phyloP scores from a whole-genome alignment of 345 rosid genomes.

The Kernera saxatilis region DNA sequence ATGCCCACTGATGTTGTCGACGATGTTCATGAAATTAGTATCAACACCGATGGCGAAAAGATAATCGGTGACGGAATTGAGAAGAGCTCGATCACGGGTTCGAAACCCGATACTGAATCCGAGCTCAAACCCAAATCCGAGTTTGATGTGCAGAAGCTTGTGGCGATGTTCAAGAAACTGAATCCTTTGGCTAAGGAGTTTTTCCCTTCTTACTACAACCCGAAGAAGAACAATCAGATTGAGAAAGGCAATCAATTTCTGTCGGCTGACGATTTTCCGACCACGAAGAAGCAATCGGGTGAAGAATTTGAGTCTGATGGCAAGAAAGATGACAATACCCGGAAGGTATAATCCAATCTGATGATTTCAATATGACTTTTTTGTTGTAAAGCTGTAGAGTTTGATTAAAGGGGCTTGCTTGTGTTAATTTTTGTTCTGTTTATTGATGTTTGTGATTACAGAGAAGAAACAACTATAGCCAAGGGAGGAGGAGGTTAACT shows the following conservation, averaged over 20 bases:
- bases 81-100: slow-evolving; percentile 30
- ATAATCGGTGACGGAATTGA: slow-evolving; percentile 3
- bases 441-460: slow-evolving; percentile 28
- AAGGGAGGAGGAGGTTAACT: slow-evolving; percentile 54
- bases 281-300: slow-evolving; percentile 25
- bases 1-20: slow-evolving; percentile 27
- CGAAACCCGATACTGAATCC: slow-evolving; percentile 38
- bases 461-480: slow-evolving; percentile 58
- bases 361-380: neutral
- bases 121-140: slow-evolving; percentile 51
- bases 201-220: slow-evolving; percentile 52
- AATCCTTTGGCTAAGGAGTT: slow-evolving; percentile 87
- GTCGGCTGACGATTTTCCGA: slow-evolving; percentile 31
- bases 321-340: slow-evolving; percentile 22
- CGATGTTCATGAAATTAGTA: slow-evolving; percentile 39
- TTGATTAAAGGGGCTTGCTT: neutral
- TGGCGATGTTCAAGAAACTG: slow-evolving; percentile 77
- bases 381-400: neutral
- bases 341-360: slow-evolving; percentile 17
- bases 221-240: slow-evolving; percentile 27
- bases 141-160: slow-evolving; percentile 62
- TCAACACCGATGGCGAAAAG: slow-evolving; percentile 16
- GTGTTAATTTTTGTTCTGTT: neutral
- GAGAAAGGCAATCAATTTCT: slow-evolving; percentile 25
- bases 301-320: slow-evolving; percentile 27